Base-by-base conservation (phyloP, 768 basidiomycete genomes). In the Leccinellum luteum region DNA sequence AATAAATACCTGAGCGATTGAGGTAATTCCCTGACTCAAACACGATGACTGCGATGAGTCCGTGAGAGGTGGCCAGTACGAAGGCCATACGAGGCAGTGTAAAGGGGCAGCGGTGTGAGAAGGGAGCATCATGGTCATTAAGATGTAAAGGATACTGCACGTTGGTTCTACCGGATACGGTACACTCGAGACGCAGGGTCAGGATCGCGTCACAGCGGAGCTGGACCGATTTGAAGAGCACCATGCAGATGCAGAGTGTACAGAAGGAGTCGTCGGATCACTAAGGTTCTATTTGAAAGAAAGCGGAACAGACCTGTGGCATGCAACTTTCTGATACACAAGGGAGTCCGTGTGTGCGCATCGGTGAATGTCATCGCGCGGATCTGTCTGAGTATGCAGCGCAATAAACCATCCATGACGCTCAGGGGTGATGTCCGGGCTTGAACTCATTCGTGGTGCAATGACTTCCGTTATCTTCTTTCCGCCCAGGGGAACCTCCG, bases 191-290 rank as follows among this genome's bases (percentile, higher is more conserved):
- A 58, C 69, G 68, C 34, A 70, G 63, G 49, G 65, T 59, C 45
- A 76, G 62, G 28, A 74, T 64, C 28, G 52, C 56, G 43, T 70
- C 58, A 12, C 67, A 66, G 52, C 63, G 69, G 13, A 58, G 59
- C 55, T 72, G 73, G 28, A 72, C 71, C 32, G 69, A 60, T 51
- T 34, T 69, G 60, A 55, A 70, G 69, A 21, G 76, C 68, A 51
- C 72, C 74, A 48, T 70, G 66, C 28, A 75, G 67, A 12, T 74
- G 65, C 60, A 72, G 60, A 58, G 72, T 73, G 75, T 74, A 56
- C 51, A 43, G 55, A 47, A 56, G 50, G 25, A 35, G 30, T 45
- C 58, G 59, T 63, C 63, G 63, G 65, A 52, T 60, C 41, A 43
- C 41, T 43, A 55, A 60, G 56, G 61, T 59, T 61, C 61, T 44